Evolutionary conservation across 2,329 filamentous ascomycete species (phyloP), one percentile per base, ranked within the genome.

Genomic region (Harringtonia aguacate): DNA sequence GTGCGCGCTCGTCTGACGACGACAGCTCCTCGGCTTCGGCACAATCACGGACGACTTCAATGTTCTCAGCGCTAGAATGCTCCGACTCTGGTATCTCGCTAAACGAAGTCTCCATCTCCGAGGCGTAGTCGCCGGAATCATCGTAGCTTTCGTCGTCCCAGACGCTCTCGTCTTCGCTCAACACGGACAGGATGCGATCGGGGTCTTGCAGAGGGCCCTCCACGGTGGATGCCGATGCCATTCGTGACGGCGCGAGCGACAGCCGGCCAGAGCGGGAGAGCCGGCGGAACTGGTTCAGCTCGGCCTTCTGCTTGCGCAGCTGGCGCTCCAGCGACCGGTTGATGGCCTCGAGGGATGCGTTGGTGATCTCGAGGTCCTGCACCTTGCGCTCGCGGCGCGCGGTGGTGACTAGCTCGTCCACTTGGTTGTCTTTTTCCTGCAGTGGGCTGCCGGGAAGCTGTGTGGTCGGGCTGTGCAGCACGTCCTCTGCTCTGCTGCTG

Each of bases 361-460:
- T 98, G 44, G 85, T 95, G 50, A 98, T 98, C 59, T 98, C 87
- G 7, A 98, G 69, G 59, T 98, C 92, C 52, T 97, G 77, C 1
- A 98, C 89, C 66, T 97, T 98, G 48, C 92, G 79, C 62, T 97
- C 92, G 30, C 87, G 77, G 27, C 92, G 78, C 14, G 92, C 92
- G 58, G 87, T 92, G n/a, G 84, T 77, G 12, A 92, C 87, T 8
- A 87, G 70, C 48, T 94, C 88, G 49, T 78, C 84, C 48, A 84
- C 67, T 8, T 78, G 71, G 44, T 82, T 78, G 15, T 63, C 65
- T 27, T 59, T 67, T 39, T 30, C 38, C 28, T 4, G 17, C 28
- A 17, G 15, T 5, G 24, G 24, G 24, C 24, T 27, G 24, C 24
- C 24, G 24, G 20, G n/a, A n/a, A n/a, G 22, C 24, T 69, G 70